Evolutionary conservation across 306 rosid species (phyloP), one percentile per base, ranked within the genome.

Genomic region (peach (Prunus persica)): DNA sequence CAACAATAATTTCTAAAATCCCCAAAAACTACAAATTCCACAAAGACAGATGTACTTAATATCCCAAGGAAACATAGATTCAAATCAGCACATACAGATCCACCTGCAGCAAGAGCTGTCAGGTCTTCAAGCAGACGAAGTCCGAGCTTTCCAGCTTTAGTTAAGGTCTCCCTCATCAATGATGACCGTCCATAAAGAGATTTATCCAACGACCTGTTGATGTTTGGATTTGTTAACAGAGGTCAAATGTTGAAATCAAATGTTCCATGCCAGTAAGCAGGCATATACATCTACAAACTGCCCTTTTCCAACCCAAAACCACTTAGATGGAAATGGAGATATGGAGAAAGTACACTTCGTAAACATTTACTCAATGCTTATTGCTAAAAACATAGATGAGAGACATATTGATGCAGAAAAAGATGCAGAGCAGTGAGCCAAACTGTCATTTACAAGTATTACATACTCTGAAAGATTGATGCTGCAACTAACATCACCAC

Each of bases 81-180:
- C 76, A 81, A 90, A 86, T 83, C 75, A 89, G 85, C 86, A 90
- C 98, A 90, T 94, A 94, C 98, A 85, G 95, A 94, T 90, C 97
- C 98, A 88, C 96, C 97, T 92, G 98, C 98, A 78, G 98, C 96
- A 88, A 94, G 94, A 81, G 98, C 96, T 84, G 97, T 90, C 84
- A 91, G 83, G 89, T 94, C 98, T 94, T 92, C 98, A 75, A 94
- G 98, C 82, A 94, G 79, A 69, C 90, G 92, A 72, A 92, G 91
- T 79, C 98, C 98, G 80, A 92, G 91, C 85, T 86, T 89, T 85
- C 97, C 98, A 32, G 90, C 87, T 86, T 81, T 87, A 72, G 96
- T 90, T 77, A 86, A 82, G 74, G 80, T 82, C 80, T 92, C 96
- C 85, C 91, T 92, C 91, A 75, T 84, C 80, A 74, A 81, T 62